Evolutionary conservation across 257 asterid species (phyloP).

Genomic region (Datura wrightii): DNA sequence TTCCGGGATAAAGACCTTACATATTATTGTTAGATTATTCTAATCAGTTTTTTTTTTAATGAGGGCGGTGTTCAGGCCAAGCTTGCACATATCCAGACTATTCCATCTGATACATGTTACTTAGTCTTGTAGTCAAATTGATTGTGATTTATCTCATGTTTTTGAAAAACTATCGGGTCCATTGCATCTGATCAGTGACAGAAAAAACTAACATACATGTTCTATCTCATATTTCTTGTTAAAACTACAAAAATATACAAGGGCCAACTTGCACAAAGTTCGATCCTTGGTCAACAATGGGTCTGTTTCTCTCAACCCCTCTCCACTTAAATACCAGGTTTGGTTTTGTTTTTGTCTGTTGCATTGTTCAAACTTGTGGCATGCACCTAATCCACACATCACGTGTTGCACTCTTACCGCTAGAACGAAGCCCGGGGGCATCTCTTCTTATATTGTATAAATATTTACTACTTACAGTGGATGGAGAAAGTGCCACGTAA

Average conservation of each 20-base stretch:
- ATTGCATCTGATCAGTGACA: not conserved
- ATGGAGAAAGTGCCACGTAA: slow-evolving; percentile 8
- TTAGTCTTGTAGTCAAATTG: not conserved
- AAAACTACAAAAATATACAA: not conserved
- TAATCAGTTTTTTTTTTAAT: not conserved
- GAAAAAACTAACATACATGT: not conserved
- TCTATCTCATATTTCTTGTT: not conserved
- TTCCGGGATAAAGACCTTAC: not conserved
- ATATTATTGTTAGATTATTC: not conserved
- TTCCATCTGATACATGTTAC: not conserved
- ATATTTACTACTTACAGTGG: not conserved
- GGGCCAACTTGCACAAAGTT: not conserved
- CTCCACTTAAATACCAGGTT: not conserved
- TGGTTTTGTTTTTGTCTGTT: not conserved
- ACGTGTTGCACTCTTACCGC: not conserved
- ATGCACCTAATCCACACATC: slow-evolving; percentile 21
- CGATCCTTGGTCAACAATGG: not conserved
- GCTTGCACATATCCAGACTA: not conserved
- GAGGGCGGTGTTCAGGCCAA: not conserved
- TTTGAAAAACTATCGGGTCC: slow-evolving; percentile 17
- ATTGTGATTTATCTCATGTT: not conserved
- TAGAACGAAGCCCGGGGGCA: not conserved
- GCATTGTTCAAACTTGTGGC: not conserved
- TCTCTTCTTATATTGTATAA: not conserved
- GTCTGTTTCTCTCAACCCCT: slow-evolving; percentile 11